A percentile compares a stretch with the other conserved stretches of the same genome.
phyloP scores from a whole-genome alignment of 2,329 filamentous ascomycete genomes.

The Trichoderma koningii region DNA sequence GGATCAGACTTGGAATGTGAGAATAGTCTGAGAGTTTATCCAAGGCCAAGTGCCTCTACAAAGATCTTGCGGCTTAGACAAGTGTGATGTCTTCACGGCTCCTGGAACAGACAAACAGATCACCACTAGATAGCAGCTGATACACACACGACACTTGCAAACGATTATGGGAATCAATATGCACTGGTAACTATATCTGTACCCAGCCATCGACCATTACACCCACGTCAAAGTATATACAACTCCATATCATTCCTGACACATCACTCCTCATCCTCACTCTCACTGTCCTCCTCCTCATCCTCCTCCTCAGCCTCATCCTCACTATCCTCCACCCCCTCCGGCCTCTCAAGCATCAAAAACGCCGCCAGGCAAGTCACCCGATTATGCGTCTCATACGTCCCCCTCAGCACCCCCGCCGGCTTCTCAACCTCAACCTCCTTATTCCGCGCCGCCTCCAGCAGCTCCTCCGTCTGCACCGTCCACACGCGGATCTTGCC shows the following conservation, averaged over 20 bases:
- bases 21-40: no score
- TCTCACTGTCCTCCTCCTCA: conserved; percentile 43
- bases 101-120: no score
- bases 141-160: no score
- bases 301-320: conserved; percentile 51
- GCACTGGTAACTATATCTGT: no score
- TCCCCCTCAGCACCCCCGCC: conserved; percentile 69
- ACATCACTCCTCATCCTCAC: conserved; percentile 31
- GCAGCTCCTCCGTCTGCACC: conserved; percentile 50
- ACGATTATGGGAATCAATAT: no score
- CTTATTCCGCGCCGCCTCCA: conserved; percentile 34
- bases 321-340: conserved; percentile 62
- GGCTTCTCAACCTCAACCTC: conserved; percentile 36
- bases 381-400: conserved; percentile 81
- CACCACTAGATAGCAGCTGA: no score
- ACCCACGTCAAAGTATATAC: background rate
- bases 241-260: background rate
- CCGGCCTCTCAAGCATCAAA: conserved; percentile 72
- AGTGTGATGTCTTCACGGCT: no score
- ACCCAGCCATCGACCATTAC: background rate
- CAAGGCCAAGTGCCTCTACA: no score
- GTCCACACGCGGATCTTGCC: conserved; percentile 81
- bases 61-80: no score
- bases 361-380: conserved; percentile 89
- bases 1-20: no score